Percentiles rank a stretch among this genome's conserved stretches.
Conservation (phyloP, 805 yeast genomes). For the Candida verbasci region DNA sequence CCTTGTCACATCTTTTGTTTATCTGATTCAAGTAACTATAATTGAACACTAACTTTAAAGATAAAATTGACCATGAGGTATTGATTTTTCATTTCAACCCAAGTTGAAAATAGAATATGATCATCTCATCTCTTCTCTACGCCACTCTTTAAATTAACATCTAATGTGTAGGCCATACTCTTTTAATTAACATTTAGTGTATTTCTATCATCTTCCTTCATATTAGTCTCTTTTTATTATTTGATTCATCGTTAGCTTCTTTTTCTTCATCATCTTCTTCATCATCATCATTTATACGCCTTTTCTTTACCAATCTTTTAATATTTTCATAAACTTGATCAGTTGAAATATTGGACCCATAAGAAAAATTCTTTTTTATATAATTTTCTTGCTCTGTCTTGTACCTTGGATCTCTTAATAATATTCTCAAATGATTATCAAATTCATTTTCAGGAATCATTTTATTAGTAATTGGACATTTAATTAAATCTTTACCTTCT, state of each 20-base stretch:
- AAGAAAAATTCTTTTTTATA: constrained; percentile 49
- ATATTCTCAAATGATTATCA: constrained; percentile 63
- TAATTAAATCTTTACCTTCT: constrained; percentile 32
- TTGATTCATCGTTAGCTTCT: neutral
- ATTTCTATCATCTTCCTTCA: too few species aligned
- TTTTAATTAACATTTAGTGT: too few species aligned
- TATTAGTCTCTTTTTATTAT: too few species aligned
- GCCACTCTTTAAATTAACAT: too few species aligned
- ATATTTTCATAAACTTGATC: constrained; percentile 63
- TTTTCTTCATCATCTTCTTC: neutral
- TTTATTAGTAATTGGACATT: constrained; percentile 78
- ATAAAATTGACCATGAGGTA: too few species aligned
- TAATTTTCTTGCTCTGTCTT: constrained; percentile 62
- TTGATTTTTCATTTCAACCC: too few species aligned
- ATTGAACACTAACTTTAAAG: too few species aligned
- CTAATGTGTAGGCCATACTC: too few species aligned
- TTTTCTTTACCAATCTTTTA: constrained; percentile 39
- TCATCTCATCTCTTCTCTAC: too few species aligned
- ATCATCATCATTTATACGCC: constrained; percentile 5
- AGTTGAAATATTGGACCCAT: constrained; percentile 45
- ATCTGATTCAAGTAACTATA: too few species aligned
- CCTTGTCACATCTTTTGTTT: too few species aligned
- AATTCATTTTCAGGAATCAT: constrained; percentile 66
- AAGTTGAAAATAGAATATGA: too few species aligned
- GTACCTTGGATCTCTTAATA: constrained; percentile 75